phyloP scores from a whole-genome alignment of 1,284 basidiomycete species.

The Schizopora paradoxa region DNA sequence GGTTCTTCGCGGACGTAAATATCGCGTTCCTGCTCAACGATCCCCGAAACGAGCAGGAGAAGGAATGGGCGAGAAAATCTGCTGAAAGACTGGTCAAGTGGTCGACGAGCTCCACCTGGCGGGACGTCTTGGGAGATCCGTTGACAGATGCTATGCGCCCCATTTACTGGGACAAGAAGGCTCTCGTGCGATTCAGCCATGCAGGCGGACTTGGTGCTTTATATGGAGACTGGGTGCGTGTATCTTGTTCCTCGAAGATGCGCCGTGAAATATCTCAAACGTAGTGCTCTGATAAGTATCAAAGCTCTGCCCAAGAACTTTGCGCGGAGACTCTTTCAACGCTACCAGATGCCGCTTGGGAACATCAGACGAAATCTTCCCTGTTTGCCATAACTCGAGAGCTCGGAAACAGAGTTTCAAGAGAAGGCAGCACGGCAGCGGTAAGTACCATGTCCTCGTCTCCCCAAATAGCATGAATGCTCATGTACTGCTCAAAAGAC shows the following conservation, averaged over 20 bases:
- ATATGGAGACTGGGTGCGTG: slow-evolving; percentile 27
- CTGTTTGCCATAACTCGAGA: slow-evolving; percentile 22
- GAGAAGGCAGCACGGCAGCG: not conserved
- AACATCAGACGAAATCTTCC: slow-evolving; percentile 25
- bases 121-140: slow-evolving; percentile 24
- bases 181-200: slow-evolving; percentile 23
- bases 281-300: slow-evolving; percentile 17
- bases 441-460: slow-evolving; percentile 16
- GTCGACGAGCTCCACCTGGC: slow-evolving; percentile 21
- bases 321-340: slow-evolving; percentile 21
- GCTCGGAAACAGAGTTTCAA: slow-evolving; percentile 18
- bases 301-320: slow-evolving; percentile 21
- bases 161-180: slow-evolving; percentile 21
- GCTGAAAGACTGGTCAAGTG: slow-evolving; percentile 23
- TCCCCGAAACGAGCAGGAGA: slow-evolving; percentile 18
- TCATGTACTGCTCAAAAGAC: slow-evolving; percentile 12
- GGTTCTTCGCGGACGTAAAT: slow-evolving; percentile 24
- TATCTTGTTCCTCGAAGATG: not conserved
- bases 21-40: slow-evolving; percentile 23
- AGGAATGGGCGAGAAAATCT: slow-evolving; percentile 21
- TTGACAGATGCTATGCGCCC: slow-evolving; percentile 27
- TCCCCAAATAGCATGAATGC: not conserved
- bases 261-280: not conserved
- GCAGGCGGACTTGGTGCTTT: slow-evolving; percentile 26
- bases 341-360: slow-evolving; percentile 25